Evolutionary conservation across 2,329 filamentous ascomycete genomes (phyloP), one percentile per base, ranked within the genome.

Genomic region (Pestalotiopsis sp.): DNA sequence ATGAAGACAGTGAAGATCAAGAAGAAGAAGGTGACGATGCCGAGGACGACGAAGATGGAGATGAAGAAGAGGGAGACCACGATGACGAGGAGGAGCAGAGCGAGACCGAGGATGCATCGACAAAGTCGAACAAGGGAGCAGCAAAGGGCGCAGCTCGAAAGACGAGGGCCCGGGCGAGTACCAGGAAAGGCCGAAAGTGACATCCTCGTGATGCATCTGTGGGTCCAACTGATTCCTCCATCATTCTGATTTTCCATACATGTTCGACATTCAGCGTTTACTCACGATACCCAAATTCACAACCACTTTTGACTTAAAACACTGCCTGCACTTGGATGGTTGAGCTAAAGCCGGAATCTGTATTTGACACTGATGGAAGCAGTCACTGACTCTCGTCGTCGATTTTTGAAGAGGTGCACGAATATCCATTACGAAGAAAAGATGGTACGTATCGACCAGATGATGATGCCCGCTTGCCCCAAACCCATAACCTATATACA

Each of bases 11-110:
- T 1, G 67, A 68, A 2, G 70, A 71, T 7, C 25, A 58, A 4
- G 67, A 73, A 3, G 73, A 75, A 2, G 74, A 73, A 0, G 69
- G 62, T 9, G 75, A 72, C 3, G 71, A 72, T 0, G 71, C 73
- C 1, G 67, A 71, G 1, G 69, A 69, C 3, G 73, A 69, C 9
- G 52, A 59, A 3, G 65, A 67, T 20, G 52, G 9, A 9, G 36
- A 65, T 4, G 36, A 52, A 31, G 52, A 63, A 13, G 58, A 63
- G 4, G 27, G 56, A 52, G 38, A 14, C n/a, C 39, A 64, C 31
- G 71, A 72, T 11, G 71, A 69, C 14, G 72, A 73, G 4, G 72
- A 75, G 13, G 71, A 69, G 4, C 65, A 68, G 25, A 62, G 70
- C 70, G 31, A 71, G 71, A n/a, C 61, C 36, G 67, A 69, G 20